These are phyloP conservation scores for Candida ascalaphidarum DNA, from an alignment of 805 yeast genomes.

Conservation along the genomic window DNA sequence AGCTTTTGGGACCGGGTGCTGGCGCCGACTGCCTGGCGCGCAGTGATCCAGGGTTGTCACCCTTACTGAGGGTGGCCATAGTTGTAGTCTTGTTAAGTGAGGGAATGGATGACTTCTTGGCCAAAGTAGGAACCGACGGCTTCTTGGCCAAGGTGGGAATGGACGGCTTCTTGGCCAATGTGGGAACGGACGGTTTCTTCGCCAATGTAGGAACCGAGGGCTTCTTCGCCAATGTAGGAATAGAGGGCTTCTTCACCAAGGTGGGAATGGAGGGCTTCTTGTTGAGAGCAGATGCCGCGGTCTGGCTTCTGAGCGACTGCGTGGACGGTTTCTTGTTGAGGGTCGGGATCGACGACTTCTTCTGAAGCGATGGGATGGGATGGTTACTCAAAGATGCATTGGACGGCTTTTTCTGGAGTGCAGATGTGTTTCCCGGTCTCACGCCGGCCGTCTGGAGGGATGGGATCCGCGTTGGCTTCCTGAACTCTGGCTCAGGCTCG, in stretches of 20 bases:
- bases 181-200: not conserved
- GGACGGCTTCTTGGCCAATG: constrained; percentile 1
- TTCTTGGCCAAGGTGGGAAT: constrained; percentile 6
- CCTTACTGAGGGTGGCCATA: too few species aligned
- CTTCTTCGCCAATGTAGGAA: not conserved
- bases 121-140: constrained; percentile 5
- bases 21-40: too few species aligned
- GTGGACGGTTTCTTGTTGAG: constrained; percentile 11
- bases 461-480: constrained; percentile 17
- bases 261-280: constrained; percentile 7
- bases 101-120: not conserved
- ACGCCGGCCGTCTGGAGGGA: constrained; percentile 32
- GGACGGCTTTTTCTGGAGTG: constrained; percentile 5
- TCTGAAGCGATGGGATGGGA: constrained; percentile 5
- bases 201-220: not conserved
- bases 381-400: too few species aligned
- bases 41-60: too few species aligned
- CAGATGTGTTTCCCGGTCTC: not conserved
- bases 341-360: constrained; percentile 10
- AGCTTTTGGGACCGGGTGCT: too few species aligned
- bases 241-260: constrained; percentile 8
- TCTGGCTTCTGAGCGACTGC: constrained; percentile 4
- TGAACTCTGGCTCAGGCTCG: constrained; percentile 7
- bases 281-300: not conserved
- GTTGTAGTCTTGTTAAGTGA: not conserved